These are phyloP conservation scores for Podaxis sp. DNA, from an alignment of 768 basidiomycete species.

Conservation along the genomic window DNA sequence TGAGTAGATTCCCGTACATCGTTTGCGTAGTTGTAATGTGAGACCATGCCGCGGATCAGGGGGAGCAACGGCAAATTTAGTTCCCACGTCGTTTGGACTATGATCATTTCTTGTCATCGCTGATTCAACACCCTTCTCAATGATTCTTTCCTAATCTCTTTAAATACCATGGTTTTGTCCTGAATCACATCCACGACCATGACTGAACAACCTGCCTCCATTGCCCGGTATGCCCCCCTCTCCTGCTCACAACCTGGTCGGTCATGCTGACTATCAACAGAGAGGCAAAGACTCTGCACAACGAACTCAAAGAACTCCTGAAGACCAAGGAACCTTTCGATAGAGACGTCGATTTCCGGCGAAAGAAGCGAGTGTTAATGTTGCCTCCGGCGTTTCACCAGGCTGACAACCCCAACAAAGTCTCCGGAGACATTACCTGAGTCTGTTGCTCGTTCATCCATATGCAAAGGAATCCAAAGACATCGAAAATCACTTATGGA, in stretches of 20 bases:
- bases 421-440: constrained; percentile 69
- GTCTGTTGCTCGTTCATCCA: constrained; percentile 66
- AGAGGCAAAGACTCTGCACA: constrained; percentile 76
- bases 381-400: constrained; percentile 16
- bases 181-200: constrained; percentile 29
- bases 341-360: constrained; percentile 81
- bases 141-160: constrained; percentile 10
- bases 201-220: constrained; percentile 43
- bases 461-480: constrained; percentile 74
- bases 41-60: constrained; percentile 17
- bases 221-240: constrained; percentile 40
- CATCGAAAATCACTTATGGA: constrained; percentile 85
- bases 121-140: constrained; percentile 16
- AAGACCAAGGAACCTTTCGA: constrained; percentile 79
- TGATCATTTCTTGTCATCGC: constrained; percentile 17
- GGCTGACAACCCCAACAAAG: constrained; percentile 35
- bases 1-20: not conserved
- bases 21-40: constrained; percentile 7
- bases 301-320: constrained; percentile 72
- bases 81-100: constrained; percentile 16
- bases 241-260: constrained; percentile 12
- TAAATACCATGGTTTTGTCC: constrained; percentile 30
- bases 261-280: constrained; percentile 37
- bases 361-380: constrained; percentile 69
- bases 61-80: constrained; percentile 9